phyloP scores from a whole-genome alignment of 2,329 filamentous ascomycete species.

The Xylariaceae sp. region DNA sequence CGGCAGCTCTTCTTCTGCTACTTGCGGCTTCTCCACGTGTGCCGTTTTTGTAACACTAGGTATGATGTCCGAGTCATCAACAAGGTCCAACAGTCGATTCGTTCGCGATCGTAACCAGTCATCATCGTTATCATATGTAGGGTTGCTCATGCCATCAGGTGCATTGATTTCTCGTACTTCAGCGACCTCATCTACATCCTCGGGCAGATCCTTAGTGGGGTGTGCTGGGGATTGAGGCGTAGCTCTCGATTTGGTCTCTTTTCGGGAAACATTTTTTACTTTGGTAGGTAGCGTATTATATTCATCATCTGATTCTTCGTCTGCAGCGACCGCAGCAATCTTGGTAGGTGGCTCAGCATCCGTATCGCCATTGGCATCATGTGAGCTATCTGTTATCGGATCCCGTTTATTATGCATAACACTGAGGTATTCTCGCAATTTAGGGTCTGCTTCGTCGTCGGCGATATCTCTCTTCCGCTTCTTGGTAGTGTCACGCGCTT shows the following conservation, averaged over 20 bases:
- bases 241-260: too few relatives aligned
- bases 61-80: constrained; percentile 64
- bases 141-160: not conserved
- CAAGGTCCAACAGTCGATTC: constrained; percentile 76
- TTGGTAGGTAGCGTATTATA: constrained; percentile 64
- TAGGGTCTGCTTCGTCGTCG: constrained; percentile 64
- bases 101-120: constrained; percentile 92
- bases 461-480: constrained; percentile 65
- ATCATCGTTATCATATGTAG: constrained; percentile 49
- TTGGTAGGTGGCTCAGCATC: constrained; percentile 37
- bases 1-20: constrained; percentile 4
- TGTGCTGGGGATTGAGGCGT: too few relatives aligned
- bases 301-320: constrained; percentile 67
- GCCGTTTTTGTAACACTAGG: constrained; percentile 4
- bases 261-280: constrained; percentile 22
- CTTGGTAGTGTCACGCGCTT: constrained; percentile 35
- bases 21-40: constrained; percentile 3
- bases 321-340: constrained; percentile 35
- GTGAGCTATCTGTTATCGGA: too few relatives aligned
- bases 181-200: too few relatives aligned
- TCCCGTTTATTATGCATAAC: constrained; percentile 58
- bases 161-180: too few relatives aligned
- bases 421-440: constrained; percentile 80
- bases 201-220: too few relatives aligned
- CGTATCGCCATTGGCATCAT: constrained; percentile 14